These are phyloP conservation scores for Thyridium curvatum DNA, from an alignment of 2,329 filamentous ascomycete species.

Conservation along the genomic window DNA sequence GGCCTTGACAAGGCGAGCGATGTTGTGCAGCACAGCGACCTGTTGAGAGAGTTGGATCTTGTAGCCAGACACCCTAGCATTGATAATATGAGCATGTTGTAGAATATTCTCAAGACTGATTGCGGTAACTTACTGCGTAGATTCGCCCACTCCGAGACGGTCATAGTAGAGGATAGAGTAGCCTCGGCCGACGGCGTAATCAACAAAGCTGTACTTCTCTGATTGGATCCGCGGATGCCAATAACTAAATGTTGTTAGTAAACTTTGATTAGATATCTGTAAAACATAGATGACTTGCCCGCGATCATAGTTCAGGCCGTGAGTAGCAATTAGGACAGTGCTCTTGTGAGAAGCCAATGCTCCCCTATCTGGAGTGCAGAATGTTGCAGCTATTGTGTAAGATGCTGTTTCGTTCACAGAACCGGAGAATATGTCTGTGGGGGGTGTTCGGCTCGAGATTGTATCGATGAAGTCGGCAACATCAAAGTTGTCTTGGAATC, in stretches of 20 bases:
- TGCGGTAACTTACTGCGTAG: conserved; percentile 13
- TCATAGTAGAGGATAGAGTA: conserved; percentile 28
- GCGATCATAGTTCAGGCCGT: conserved; percentile 9
- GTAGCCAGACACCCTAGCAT: conserved; percentile 6
- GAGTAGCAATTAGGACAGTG: conserved; percentile 11
- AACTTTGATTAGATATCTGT: background rate
- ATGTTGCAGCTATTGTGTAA: conserved; percentile 9
- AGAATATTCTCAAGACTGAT: too few species aligned
- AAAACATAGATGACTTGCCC: conserved; percentile 2
- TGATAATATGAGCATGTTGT: background rate
- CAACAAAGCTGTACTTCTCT: conserved; percentile 24
- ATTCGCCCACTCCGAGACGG: conserved; percentile 23
- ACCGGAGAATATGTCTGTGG: background rate
- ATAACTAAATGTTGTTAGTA: conserved; percentile 11
- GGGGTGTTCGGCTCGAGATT: conserved; percentile 3
- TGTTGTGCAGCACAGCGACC: conserved; percentile 5
- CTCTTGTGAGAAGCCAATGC: conserved; percentile 3
- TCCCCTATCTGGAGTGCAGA: conserved; percentile 6
- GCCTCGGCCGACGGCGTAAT: conserved; percentile 18
- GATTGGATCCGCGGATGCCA: conserved; percentile 21
- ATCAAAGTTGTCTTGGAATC: conserved; percentile 9
- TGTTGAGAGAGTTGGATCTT: conserved; percentile 7
- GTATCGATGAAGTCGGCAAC: conserved; percentile 8
- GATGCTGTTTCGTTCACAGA: conserved; percentile 3
- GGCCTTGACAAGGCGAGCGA: conserved; percentile 4